Evolutionary conservation across 2,329 filamentous ascomycete species (phyloP).

Genomic region (Orbilia brochopaga): DNA sequence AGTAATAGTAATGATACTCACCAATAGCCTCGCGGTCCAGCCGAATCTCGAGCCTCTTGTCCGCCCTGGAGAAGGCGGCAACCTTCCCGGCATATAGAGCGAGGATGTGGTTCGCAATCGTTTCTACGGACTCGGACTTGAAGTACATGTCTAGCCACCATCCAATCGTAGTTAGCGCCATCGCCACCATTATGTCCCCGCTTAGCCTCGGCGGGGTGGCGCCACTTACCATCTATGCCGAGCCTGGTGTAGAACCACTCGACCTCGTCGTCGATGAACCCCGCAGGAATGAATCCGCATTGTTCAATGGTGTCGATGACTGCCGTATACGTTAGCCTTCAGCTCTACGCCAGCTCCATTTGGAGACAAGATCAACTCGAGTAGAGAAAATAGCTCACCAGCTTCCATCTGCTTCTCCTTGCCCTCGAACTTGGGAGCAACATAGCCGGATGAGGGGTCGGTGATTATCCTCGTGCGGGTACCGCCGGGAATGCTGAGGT

Average conservation of each 20-base stretch:
- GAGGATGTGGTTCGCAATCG: conserved; percentile 91
- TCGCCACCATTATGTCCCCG: too few species aligned
- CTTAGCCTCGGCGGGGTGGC: background rate
- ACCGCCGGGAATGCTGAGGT: conserved; percentile 60
- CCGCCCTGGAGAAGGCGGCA: conserved; percentile 87
- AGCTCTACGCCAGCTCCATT: background rate
- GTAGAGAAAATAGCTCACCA: conserved; percentile 25
- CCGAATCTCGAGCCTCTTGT: conserved; percentile 91
- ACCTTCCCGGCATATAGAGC: conserved; percentile 97
- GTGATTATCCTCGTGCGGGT: conserved; percentile 71
- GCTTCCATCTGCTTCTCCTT: conserved; percentile 81
- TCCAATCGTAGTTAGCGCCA: background rate
- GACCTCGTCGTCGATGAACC: conserved; percentile 83
- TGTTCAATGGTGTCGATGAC: conserved; percentile 81
- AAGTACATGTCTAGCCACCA: conserved; percentile 54
- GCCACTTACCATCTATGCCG: conserved; percentile 75
- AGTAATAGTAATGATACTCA: conserved; percentile 14
- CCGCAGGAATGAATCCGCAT: conserved; percentile 82
- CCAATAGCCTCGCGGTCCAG: conserved; percentile 83
- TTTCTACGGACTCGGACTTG: conserved; percentile 61
- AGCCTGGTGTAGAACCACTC: conserved; percentile 98
- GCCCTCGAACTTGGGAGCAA: conserved; percentile 90
- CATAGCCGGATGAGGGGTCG: conserved; percentile 90
- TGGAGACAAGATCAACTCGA: too few species aligned
- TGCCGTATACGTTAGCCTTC: conserved; percentile 58